phyloP scores from a whole-genome alignment of 768 basidiomycete genomes.

The Albatrellus ellisii region DNA sequence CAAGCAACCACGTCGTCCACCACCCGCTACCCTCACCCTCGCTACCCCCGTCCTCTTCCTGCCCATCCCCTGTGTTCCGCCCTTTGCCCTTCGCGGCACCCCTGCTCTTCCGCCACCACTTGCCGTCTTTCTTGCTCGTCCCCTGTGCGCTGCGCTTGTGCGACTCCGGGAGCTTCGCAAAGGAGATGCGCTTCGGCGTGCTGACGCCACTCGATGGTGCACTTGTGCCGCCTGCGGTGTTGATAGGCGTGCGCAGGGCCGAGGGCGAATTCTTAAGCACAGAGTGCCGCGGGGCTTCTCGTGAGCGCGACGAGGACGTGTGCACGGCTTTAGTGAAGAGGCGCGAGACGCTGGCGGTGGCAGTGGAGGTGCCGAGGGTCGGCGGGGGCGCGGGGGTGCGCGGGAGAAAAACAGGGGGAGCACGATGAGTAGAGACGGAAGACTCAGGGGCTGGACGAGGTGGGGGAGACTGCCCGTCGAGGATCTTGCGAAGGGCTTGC shows the following conservation, averaged over 20 bases:
- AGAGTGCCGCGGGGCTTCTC: slow-evolving; percentile 44
- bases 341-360: slow-evolving; percentile 70
- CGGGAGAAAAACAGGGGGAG: slow-evolving; percentile 25
- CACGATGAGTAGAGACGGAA: slow-evolving; percentile 19
- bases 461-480: slow-evolving; percentile 37
- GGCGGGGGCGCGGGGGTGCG: slow-evolving; percentile 39
- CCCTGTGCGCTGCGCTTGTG: too few relatives aligned
- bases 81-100: slow-evolving; percentile 10
- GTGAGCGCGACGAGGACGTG: slow-evolving; percentile 49
- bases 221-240: slow-evolving; percentile 21
- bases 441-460: slow-evolving; percentile 13
- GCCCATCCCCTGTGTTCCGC: slow-evolving; percentile 22
- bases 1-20: slow-evolving; percentile 40
- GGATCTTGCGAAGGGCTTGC: slow-evolving; percentile 54
- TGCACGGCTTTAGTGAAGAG: slow-evolving; percentile 52
- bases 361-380: slow-evolving; percentile 48
- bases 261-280: slow-evolving; percentile 24
- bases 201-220: slow-evolving; percentile 32
- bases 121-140: slow-evolving; percentile 16
- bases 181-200: slow-evolving; percentile 70
- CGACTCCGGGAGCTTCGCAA: slow-evolving; percentile 62
- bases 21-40: slow-evolving; percentile 23
- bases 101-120: slow-evolving; percentile 2
- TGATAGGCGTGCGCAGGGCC: slow-evolving; percentile 19
- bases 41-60: slow-evolving; percentile 14